Conservation (phyloP, 768 basidiomycete species). For the Exsudoporus frostii region DNA sequence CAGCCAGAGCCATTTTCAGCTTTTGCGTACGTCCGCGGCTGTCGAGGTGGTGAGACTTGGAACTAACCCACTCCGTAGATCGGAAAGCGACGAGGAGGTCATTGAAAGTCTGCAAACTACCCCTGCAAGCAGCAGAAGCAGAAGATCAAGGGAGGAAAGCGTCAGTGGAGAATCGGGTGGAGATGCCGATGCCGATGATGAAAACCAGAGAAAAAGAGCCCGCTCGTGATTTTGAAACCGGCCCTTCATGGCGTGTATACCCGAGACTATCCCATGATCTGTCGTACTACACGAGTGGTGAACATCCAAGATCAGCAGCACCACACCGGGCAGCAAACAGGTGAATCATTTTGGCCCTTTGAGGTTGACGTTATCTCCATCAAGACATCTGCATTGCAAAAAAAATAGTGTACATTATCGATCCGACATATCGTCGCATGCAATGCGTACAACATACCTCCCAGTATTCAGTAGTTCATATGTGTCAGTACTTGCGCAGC, state of each 20-base stretch:
- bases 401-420: background rate
- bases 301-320: background rate
- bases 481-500: constrained; percentile 66
- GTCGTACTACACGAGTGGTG: background rate
- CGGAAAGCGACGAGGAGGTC: constrained; percentile 23
- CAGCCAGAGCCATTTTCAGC: constrained; percentile 19
- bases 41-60: background rate
- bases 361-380: background rate
- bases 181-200: background rate
- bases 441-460: constrained; percentile 36
- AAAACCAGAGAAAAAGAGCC: constrained; percentile 12
- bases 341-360: background rate
- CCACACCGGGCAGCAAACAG: background rate
- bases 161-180: background rate
- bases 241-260: background rate
- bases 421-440: background rate
- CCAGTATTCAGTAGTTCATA: constrained; percentile 61
- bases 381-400: background rate
- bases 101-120: constrained; percentile 27
- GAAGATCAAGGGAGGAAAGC: constrained; percentile 11
- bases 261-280: too few species aligned
- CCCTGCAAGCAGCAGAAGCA: constrained; percentile 16
- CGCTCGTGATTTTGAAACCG: constrained; percentile 8
- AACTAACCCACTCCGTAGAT: constrained; percentile 11
- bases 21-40: constrained; percentile 19